Base-by-base conservation (phyloP, 768 basidiomycete genomes). In the Bullera alba region DNA sequence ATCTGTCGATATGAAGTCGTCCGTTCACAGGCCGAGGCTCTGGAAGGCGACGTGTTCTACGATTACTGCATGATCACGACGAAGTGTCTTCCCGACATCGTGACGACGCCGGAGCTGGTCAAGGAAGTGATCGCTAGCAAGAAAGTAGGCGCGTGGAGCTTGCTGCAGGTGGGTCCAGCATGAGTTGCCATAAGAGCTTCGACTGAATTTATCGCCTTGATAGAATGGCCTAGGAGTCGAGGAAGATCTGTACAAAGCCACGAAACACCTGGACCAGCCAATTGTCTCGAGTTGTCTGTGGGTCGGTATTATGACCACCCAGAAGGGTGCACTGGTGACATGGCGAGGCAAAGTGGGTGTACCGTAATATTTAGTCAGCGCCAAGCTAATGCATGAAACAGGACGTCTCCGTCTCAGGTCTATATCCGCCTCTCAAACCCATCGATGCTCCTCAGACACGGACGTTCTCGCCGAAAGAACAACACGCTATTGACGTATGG, bases 161-260 rank as follows among this genome's bases (percentile, higher is more conserved):
- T 21, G 80, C 82, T 71, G 59, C 73, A 42, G 75, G 78, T 27
- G 61, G 61, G 38, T 73, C n/a, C n/a, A n/a, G 53, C 56, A 75
- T 4, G 80, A 82, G 58, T 82, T 82, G 1, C 78, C 76, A 1
- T 82, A 81, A 61, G 80, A 82, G 2, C 65, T 85, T 12, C 57
- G 83, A 35, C 25, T 6, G 21, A 2, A 43, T 42, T 55, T 36
- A 54, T 53, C 35, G 43, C 35, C 22, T 21, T 17, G 5, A 42
- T 82, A 87, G 75, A 87, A 87, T 64, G 85, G 85, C 5, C 72
- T 88, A 3, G 80, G 80, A 30, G 80, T 85, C 10, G 86, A 87
- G 63, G 74, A 69, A 28, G 83, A 84, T 48, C 74, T 86, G 19
- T 83, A 84, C 63, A 60, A 78, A 8, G 77, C 81, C 3, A 58